These are phyloP conservation scores for Oryza nivara DNA, from an alignment of 176 grass and related monocot species.

Conservation along the genomic window DNA sequence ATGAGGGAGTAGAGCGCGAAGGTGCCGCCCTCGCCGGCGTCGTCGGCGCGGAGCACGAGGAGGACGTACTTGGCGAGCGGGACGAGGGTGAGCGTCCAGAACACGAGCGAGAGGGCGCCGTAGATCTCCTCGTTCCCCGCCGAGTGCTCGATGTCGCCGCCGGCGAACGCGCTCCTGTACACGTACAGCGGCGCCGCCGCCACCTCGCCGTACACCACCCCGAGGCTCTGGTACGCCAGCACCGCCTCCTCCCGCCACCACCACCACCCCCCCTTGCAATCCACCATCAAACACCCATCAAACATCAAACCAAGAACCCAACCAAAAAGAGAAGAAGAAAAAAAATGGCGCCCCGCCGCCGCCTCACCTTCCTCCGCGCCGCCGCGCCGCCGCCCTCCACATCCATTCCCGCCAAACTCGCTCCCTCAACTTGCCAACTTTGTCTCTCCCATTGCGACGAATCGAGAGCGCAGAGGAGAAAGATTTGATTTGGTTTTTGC, in stretches of 20 bases:
- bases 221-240: constrained; percentile 91
- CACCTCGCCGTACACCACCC: constrained; percentile 90
- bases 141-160: constrained; percentile 86
- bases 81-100: constrained; percentile 94
- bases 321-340: no score
- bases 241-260: constrained; percentile 62
- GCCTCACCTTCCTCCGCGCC: constrained; percentile 46
- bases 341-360: neutral
- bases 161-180: constrained; percentile 83
- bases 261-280: constrained; percentile 34
- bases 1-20: constrained; percentile 97
- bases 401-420: constrained; percentile 37
- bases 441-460: constrained; percentile 22
- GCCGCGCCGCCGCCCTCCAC: constrained; percentile 25
- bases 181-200: constrained; percentile 92
- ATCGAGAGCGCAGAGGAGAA: neutral
- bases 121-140: constrained; percentile 95
- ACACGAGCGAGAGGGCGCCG: constrained; percentile 91
- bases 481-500: neutral
- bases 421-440: constrained; percentile 25
- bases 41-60: constrained; percentile 84
- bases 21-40: constrained; percentile 92
- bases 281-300: constrained; percentile 1
- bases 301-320: constrained; percentile 15
- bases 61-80: constrained; percentile 91